Percentiles rank a stretch among this genome's conserved stretches.
Evolutionary conservation across 805 yeast genomes (phyloP).

Genomic region (Cyberlindnera xylosilytica): DNA sequence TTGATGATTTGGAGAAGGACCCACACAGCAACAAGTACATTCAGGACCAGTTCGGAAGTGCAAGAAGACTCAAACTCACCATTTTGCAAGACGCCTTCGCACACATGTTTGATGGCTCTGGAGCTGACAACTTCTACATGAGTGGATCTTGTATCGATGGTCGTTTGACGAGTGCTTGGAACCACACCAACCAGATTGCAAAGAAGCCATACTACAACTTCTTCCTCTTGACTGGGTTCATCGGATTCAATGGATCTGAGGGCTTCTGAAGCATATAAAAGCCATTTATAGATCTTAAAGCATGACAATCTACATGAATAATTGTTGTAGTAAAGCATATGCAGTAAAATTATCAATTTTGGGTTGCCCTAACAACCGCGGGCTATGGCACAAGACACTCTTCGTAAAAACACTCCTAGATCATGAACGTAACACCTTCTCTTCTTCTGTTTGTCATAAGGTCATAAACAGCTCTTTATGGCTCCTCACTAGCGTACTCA

Average conservation of each 20-base stretch:
- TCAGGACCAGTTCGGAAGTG: conserved; percentile 53
- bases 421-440: conserved; percentile 3
- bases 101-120: conserved; percentile 68
- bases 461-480: too few species aligned
- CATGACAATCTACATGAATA: neutral
- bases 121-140: conserved; percentile 80
- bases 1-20: conserved; percentile 53
- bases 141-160: conserved; percentile 87
- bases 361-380: neutral
- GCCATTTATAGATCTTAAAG: too few species aligned
- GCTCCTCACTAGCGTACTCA: conserved; percentile 46
- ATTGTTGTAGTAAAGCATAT: neutral
- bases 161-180: conserved; percentile 77
- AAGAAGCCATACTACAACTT: conserved; percentile 62
- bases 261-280: too few species aligned
- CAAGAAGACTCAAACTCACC: conserved; percentile 47
- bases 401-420: neutral
- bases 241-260: conserved; percentile 72
- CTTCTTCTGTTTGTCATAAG: too few species aligned
- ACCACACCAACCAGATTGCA: conserved; percentile 69
- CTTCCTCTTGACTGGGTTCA: conserved; percentile 65
- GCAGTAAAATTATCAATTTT: conserved; percentile 1
- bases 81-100: conserved; percentile 41
- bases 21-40: conserved; percentile 48
- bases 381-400: conserved; percentile 2